phyloP scores from a whole-genome alignment of 306 rosid genomes.

The Castanospermum australe region DNA sequence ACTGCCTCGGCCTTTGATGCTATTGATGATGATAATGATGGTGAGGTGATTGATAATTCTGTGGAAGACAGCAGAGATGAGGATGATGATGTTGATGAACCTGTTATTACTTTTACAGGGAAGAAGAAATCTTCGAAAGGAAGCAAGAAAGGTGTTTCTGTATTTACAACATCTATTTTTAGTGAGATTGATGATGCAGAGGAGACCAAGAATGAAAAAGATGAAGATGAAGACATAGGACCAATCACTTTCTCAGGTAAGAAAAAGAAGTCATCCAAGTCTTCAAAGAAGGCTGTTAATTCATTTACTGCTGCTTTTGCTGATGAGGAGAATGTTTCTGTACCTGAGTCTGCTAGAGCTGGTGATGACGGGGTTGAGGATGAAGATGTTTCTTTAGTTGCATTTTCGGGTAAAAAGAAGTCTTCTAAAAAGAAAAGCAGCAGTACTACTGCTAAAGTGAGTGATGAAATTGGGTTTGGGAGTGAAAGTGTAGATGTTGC shows the following conservation, averaged over 20 bases:
- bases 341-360: conserved; percentile 40
- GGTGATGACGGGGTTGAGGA: conserved; percentile 48
- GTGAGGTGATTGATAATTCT: conserved; percentile 41
- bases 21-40: conserved; percentile 54
- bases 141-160: conserved; percentile 43
- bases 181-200: conserved; percentile 50
- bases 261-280: conserved; percentile 85
- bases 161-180: conserved; percentile 42
- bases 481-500: conserved; percentile 41
- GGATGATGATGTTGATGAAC: conserved; percentile 48
- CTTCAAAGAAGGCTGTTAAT: conserved; percentile 56
- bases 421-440: conserved; percentile 75
- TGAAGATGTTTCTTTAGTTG: conserved; percentile 42
- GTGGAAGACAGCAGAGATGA: conserved; percentile 24
- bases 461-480: conserved; percentile 42
- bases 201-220: conserved; percentile 40
- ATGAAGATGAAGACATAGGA: conserved; percentile 50
- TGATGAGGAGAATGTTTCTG: conserved; percentile 53
- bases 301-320: conserved; percentile 35
- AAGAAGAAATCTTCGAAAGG: conserved; percentile 80
- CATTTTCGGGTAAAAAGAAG: conserved; percentile 88
- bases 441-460: conserved; percentile 34
- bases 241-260: conserved; percentile 70
- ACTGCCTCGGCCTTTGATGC: conserved; percentile 50
- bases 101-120: conserved; percentile 56